phyloP scores from a whole-genome alignment of 345 rosid genomes.

The Isatis tinctoria region DNA sequence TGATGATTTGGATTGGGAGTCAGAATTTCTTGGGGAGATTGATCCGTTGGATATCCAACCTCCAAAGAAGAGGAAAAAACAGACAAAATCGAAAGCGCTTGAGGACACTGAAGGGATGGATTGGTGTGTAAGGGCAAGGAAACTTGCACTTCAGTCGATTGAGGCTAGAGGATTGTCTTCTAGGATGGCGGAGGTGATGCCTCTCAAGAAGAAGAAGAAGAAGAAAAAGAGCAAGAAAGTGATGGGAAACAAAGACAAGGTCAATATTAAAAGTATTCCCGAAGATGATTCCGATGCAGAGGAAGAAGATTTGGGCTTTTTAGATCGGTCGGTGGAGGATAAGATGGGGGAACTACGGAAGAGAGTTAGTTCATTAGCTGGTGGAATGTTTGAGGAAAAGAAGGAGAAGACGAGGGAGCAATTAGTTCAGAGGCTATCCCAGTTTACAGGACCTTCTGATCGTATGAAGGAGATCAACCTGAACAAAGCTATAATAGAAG shows the following conservation, averaged over 20 bases:
- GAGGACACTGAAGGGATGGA: slow-evolving; percentile 72
- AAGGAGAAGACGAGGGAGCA: slow-evolving; percentile 57
- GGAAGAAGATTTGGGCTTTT: slow-evolving; percentile 35
- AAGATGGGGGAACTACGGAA: slow-evolving; percentile 35
- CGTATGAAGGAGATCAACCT: slow-evolving; percentile 71
- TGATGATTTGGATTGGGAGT: slow-evolving; percentile 51
- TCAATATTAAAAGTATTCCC: slow-evolving; percentile 28
- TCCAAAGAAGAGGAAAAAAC: slow-evolving; percentile 62
- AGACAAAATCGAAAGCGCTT: slow-evolving; percentile 39
- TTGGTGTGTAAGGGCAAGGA: slow-evolving; percentile 87
- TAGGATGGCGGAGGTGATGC: slow-evolving; percentile 48
- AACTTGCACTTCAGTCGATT: slow-evolving; percentile 65
- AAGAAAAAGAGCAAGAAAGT: slow-evolving; percentile 40
- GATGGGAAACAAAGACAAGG: slow-evolving; percentile 28
- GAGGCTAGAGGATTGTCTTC: slow-evolving; percentile 64
- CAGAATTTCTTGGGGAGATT: slow-evolving; percentile 68
- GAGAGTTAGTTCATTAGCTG: slow-evolving; percentile 53
- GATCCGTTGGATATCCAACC: slow-evolving; percentile 56
- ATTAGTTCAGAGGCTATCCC: slow-evolving; percentile 66
- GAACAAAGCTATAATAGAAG: slow-evolving; percentile 69
- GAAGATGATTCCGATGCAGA: slow-evolving; percentile 44
- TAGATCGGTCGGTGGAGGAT: slow-evolving; percentile 30
- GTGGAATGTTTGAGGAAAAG: slow-evolving; percentile 70
- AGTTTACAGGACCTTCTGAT: slow-evolving; percentile 71
- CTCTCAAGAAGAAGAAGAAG: slow-evolving; percentile 56